phyloP scores from a whole-genome alignment of 1,139 yeast species.

The Yamadazyma conglobata region DNA sequence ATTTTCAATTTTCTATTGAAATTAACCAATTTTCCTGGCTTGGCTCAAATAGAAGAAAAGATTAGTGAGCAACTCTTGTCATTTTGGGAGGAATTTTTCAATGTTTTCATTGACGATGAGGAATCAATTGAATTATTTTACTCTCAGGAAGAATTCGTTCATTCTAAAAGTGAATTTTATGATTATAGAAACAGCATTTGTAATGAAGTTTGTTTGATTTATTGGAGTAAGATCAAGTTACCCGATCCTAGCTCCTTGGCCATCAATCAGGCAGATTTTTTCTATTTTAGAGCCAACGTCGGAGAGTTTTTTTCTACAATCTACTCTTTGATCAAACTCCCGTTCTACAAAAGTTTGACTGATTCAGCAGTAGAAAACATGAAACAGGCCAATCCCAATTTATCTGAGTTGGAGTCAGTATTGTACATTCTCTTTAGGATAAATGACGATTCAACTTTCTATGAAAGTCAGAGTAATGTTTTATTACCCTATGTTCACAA shows the following conservation, averaged over 20 bases:
- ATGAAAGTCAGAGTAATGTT: conserved; percentile 24
- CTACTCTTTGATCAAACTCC: conserved; percentile 60
- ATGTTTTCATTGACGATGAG: conserved; percentile 55
- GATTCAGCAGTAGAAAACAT: conserved; percentile 32
- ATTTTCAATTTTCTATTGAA: conserved; percentile 50
- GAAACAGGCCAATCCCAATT: conserved; percentile 5
- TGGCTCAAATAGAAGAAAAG: conserved; percentile 64
- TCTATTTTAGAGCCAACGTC: conserved; percentile 65
- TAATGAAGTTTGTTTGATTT: conserved; percentile 46
- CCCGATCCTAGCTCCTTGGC: conserved; percentile 12
- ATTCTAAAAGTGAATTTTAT: conserved; percentile 19
- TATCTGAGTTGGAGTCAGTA: conserved; percentile 60
- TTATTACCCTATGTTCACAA: conserved; percentile 26
- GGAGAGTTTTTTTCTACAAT: conserved; percentile 71
- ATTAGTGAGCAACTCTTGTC: conserved; percentile 66
- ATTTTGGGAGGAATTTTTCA: conserved; percentile 79
- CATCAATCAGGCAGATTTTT: conserved; percentile 47
- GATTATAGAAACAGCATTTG: conserved; percentile 36
- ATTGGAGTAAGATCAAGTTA: conserved; percentile 60
- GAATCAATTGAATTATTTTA: conserved; percentile 36
- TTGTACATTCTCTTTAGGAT: conserved; percentile 58
- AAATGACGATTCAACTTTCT: conserved; percentile 47
- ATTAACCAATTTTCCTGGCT: conserved; percentile 58
- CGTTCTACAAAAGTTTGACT: conserved; percentile 51
- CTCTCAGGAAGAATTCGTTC: conserved; percentile 4